Percentiles rank a stretch among this genome's conserved stretches.
phyloP scores from a whole-genome alignment of 202 grass and related monocot genomes.

The Eragrostis tef region DNA sequence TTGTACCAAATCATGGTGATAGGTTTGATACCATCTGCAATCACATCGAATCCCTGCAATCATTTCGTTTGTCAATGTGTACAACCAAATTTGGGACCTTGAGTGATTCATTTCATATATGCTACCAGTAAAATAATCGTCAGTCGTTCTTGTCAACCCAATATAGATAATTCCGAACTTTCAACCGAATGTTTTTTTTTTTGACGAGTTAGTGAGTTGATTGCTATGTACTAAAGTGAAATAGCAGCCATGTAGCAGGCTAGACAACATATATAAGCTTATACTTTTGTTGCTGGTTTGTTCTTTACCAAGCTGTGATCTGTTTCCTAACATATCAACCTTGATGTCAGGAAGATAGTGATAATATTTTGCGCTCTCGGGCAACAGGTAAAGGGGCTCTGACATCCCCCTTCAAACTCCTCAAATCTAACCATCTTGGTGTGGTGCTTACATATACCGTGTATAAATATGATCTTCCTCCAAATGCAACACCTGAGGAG shows the following conservation, averaged over 20 bases:
- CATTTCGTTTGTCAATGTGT: background rate
- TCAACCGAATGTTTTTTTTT: background rate
- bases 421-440: slow-evolving; percentile 76
- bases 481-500: slow-evolving; percentile 62
- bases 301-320: background rate
- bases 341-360: slow-evolving; percentile 67
- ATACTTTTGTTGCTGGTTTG: background rate
- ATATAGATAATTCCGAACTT: background rate
- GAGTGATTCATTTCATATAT: background rate
- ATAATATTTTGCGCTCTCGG: slow-evolving; percentile 77
- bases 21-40: background rate
- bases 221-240: background rate
- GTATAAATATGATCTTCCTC: slow-evolving; percentile 69
- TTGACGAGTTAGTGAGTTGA: background rate
- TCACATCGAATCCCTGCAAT: background rate
- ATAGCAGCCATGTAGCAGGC: background rate
- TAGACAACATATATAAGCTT: background rate
- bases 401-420: slow-evolving; percentile 73
- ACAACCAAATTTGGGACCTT: background rate
- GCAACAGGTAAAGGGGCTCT: slow-evolving; percentile 73
- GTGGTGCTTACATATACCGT: slow-evolving; percentile 83
- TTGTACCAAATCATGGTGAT: background rate
- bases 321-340: slow-evolving; percentile 17
- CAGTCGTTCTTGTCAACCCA: background rate
- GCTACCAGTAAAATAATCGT: background rate